Base-by-base conservation (phyloP, 2,329 filamentous ascomycete species). In the Paracorniculantispora psalliotae region DNA sequence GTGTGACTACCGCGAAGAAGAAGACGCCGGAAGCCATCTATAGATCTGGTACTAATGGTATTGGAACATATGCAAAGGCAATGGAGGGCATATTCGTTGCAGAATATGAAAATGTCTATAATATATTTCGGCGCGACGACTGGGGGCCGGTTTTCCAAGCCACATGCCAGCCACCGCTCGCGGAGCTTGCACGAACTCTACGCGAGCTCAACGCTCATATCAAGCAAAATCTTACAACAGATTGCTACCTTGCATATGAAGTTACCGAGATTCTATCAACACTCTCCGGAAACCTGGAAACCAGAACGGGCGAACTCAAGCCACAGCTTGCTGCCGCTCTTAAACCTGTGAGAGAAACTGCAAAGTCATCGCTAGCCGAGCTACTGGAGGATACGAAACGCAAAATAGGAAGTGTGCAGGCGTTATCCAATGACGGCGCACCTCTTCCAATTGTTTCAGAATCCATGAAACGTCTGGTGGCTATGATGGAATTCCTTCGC, bases 231-330 rank as follows among this genome's bases (percentile, higher is more conserved):
- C 77, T 97, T 41, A 84, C 86, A 64, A 96, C 91, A 0, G 94
- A 99, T 72, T 97, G 93, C 73, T 97, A 91, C 71, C 82, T 99
- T 51, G 92, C 92, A 8, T 99, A 96, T 71, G 94, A 99, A 70
- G 90, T 97, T 33, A 90, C 96, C 33, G 93, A 96, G 67, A 90
- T 97, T 61, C 85, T 97, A 49, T 90, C 91, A 0, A 83, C 82
- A 13, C 80, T 96, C 50, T 92, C 91, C 2, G 87, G 87, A 59
- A 87, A 88, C 41, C 77, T 99, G 4, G 93, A 96, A 63, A 82
- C 84, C 4, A 86, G 88, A 62, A 96, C 92, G 0, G 91, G 91
- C 2, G 91, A 96, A 67, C 80, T 97, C 60, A 96, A 96, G 70
- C 79, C 84, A 30, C 83, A 91, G 6, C 84, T 99, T 54, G 87